A percentile compares a stretch with the other conserved stretches of the same genome.
phyloP scores from a whole-genome alignment of 2,329 filamentous ascomycete genomes.

The Arachnopeziza araneosa region DNA sequence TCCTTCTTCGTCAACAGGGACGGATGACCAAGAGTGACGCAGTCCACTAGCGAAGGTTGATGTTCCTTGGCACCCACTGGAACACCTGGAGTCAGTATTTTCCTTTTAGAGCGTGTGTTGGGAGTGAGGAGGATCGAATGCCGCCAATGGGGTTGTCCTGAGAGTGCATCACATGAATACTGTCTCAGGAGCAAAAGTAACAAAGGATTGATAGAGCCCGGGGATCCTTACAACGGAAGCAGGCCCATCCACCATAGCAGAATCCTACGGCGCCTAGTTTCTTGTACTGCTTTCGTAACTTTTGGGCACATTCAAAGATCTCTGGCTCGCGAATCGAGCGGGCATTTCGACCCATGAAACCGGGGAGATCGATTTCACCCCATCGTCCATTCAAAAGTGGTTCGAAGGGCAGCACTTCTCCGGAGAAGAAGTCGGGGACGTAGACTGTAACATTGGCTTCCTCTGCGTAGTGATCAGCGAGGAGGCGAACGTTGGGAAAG shows the following conservation, averaged over 20 bases:
- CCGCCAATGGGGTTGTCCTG: too few species aligned
- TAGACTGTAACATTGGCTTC: slow-evolving; percentile 43
- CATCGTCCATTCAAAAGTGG: slow-evolving; percentile 14
- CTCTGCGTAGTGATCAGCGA: slow-evolving; percentile 42
- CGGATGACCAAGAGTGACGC: slow-evolving; percentile 17
- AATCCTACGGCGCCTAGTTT: slow-evolving; percentile 16
- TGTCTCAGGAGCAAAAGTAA: too few species aligned
- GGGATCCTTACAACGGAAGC: slow-evolving; percentile 15
- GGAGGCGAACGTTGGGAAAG: slow-evolving; percentile 38
- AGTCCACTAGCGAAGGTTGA: slow-evolving; percentile 11
- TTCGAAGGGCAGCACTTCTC: slow-evolving; percentile 1
- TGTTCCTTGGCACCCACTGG: slow-evolving; percentile 29
- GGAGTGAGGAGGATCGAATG: too few species aligned
- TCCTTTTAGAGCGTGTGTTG: too few species aligned
- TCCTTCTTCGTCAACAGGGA: slow-evolving; percentile 39
- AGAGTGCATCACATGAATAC: too few species aligned
- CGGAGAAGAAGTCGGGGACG: slow-evolving; percentile 27
- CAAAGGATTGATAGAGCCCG: too few species aligned
- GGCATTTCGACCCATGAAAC: slow-evolving; percentile 10
- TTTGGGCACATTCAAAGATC: slow-evolving; percentile 14
- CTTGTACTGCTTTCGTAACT: slow-evolving; percentile 8
- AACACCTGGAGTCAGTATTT: too few species aligned
- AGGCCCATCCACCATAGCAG: slow-evolving; percentile 20
- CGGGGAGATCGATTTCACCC: slow-evolving; percentile 27
- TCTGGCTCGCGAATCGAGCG: slow-evolving; percentile 16